A percentile compares a stretch with the other conserved stretches of the same genome.
phyloP scores from a whole-genome alignment of 148 eudicot genomes.

The Cornus suecica region DNA sequence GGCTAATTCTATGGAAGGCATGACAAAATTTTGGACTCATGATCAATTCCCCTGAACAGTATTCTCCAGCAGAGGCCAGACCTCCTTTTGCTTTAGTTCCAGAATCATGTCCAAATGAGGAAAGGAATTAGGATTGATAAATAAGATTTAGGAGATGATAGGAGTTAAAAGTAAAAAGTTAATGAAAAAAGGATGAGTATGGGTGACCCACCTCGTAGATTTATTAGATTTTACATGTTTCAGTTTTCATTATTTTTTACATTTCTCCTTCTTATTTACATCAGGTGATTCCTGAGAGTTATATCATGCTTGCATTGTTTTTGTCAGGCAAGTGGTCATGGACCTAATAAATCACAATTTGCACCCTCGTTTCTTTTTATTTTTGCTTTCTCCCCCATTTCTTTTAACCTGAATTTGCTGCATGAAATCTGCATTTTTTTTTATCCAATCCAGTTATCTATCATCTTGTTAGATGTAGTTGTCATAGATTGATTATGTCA shows the following conservation, averaged over 20 bases:
- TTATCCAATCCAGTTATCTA: not conserved
- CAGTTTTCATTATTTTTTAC: conserved; percentile 12
- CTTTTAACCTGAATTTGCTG: conserved; percentile 4
- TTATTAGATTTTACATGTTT: no score
- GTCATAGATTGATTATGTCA: not conserved
- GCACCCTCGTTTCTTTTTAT: not conserved
- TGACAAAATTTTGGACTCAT: not conserved
- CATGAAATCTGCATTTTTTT: not conserved
- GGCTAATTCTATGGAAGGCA: not conserved
- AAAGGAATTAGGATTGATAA: not conserved
- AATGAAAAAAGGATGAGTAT: no score
- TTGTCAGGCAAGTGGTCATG: not conserved
- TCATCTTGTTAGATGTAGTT: not conserved
- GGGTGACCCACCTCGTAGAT: not conserved
- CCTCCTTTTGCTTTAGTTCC: not conserved
- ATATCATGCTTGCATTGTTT: not conserved
- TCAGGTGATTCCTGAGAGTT: conserved; percentile 5
- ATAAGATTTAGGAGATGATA: not conserved
- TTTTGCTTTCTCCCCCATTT: not conserved
- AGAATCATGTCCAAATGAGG: not conserved
- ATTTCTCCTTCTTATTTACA: not conserved
- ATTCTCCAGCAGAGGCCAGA: not conserved
- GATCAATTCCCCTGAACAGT: not conserved
- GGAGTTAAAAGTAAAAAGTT: not conserved
- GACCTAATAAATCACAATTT: not conserved